Evolutionary conservation across 495 filamentous ascomycete genomes (phyloP), one percentile per base, ranked within the genome.

Genomic region (Recurvomyces mirabilis): DNA sequence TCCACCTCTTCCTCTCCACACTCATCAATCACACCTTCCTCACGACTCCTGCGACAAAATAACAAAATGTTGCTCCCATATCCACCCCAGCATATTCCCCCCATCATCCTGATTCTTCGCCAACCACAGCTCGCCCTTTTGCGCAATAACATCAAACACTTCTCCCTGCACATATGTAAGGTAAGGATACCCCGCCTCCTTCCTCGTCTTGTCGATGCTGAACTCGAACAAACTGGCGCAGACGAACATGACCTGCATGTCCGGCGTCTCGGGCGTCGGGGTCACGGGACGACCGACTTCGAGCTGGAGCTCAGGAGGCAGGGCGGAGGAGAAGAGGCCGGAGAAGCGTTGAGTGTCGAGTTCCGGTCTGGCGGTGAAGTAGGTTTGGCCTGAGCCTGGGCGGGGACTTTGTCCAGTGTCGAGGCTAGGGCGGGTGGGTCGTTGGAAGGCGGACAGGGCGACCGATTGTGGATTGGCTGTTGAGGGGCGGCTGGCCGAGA

Each of bases 1-100:
- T n/a, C 26, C 26, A 29, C n/a, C 26, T n/a, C 26, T 29, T n/a
- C 26, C 26, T 7, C 34, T 37, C 34, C 34, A 11, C 34, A 13
- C 34, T 19, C 34, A 4, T 3, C 5, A 5, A 4, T 11, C 5
- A 37, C 15, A 13, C 12, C 34, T 17, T 5, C 25, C 14, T 43
- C 40, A 43, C n/a, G 14, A n/a, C 6, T 43, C 30, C 38, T 49
- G 46, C 10, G 19, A 26, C 7, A 54, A 24, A 22, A 54, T 49
- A n/a, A 54, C 84, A 66, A 98, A 96, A 65, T 98, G 91, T 59
- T 94, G 93, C 55, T 83, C 91, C 91, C 91, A 98, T 49, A 98
- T 93, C 91, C 91, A 98, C 31, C 91, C 91, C n/a, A 95, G 75
- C 49, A 76, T 68, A 18, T 75, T 70, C 14, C 65, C 67, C 3